Evolutionary conservation across 352 stramenopile genomes (phyloP).

Genomic region (Pythium monospermum): DNA sequence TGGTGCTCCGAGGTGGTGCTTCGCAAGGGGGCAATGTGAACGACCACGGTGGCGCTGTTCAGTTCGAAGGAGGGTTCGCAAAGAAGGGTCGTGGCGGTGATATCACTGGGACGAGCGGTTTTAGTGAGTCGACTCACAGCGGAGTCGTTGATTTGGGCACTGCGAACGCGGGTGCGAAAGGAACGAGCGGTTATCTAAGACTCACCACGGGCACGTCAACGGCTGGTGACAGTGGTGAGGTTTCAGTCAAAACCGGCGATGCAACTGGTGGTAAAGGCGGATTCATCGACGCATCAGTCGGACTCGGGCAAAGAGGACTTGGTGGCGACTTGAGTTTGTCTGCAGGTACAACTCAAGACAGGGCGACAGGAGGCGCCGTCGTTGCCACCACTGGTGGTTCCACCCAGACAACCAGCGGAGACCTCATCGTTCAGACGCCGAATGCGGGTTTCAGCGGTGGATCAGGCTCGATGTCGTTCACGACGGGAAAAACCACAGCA

Average conservation of each 20-base stretch:
- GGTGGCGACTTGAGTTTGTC: slow-evolving; percentile 57
- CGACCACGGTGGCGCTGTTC: slow-evolving; percentile 70
- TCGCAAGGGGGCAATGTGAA: slow-evolving; percentile 57
- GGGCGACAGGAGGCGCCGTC: slow-evolving; percentile 46
- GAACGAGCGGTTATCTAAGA: slow-evolving; percentile 44
- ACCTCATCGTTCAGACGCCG: slow-evolving; percentile 50
- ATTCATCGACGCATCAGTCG: slow-evolving; percentile 47
- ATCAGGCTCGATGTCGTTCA: slow-evolving; percentile 43
- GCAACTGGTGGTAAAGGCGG: slow-evolving; percentile 52
- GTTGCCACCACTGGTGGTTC: slow-evolving; percentile 54
- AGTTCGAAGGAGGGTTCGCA: slow-evolving; percentile 66
- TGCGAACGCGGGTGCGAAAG: slow-evolving; percentile 51
- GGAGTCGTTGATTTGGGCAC: slow-evolving; percentile 45
- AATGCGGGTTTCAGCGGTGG: slow-evolving; percentile 43
- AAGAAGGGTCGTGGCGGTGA: slow-evolving; percentile 50
- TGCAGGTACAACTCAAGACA: slow-evolving; percentile 64
- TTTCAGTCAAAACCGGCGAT: slow-evolving; percentile 50
- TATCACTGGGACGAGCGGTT: slow-evolving; percentile 43
- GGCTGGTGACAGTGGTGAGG: slow-evolving; percentile 53
- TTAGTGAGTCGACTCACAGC: slow-evolving; percentile 46
- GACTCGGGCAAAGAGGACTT: slow-evolving; percentile 40
- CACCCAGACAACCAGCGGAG: slow-evolving; percentile 47
- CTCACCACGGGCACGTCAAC: slow-evolving; percentile 58
- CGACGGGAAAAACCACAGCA: slow-evolving; percentile 29
- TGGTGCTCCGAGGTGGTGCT: slow-evolving; percentile 78